Percentiles rank a stretch among this genome's conserved stretches.
These are phyloP conservation scores for Penicillium robsamsonii DNA, from an alignment of 495 filamentous ascomycete genomes.

Conservation along the genomic window DNA sequence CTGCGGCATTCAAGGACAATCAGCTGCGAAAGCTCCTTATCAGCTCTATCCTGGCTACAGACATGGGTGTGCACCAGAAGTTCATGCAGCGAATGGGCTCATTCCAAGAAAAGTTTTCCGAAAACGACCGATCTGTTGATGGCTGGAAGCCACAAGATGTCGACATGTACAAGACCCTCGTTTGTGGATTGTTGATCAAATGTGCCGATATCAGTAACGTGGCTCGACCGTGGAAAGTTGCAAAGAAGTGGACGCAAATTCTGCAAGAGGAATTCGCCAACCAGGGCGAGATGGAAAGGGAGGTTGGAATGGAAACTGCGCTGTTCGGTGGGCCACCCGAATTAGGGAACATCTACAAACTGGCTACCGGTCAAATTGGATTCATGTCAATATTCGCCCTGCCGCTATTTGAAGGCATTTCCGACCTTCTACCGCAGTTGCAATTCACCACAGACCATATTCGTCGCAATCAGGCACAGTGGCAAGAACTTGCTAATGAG, in stretches of 20 bases:
- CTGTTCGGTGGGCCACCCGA: slow-evolving; percentile 81
- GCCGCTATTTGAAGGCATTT: slow-evolving; percentile 82
- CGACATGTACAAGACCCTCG: slow-evolving; percentile 70
- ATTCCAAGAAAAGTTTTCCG: slow-evolving; percentile 70
- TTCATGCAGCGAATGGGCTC: slow-evolving; percentile 84
- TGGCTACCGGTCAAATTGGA: slow-evolving; percentile 83
- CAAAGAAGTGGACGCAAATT: slow-evolving; percentile 82
- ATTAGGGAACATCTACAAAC: slow-evolving; percentile 72
- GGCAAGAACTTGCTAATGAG: slow-evolving; percentile 65
- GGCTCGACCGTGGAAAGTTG: slow-evolving; percentile 77
- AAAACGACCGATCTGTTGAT: slow-evolving; percentile 55
- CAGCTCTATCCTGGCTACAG: slow-evolving; percentile 90
- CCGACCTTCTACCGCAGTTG: slow-evolving; percentile 80
- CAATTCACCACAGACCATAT: slow-evolving; percentile 80
- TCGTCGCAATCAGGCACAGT: slow-evolving; percentile 66
- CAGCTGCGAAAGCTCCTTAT: slow-evolving; percentile 88
- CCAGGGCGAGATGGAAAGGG: slow-evolving; percentile 87
- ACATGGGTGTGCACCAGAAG: slow-evolving; percentile 95
- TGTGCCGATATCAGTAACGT: slow-evolving; percentile 99
- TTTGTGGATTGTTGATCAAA: slow-evolving; percentile 90
- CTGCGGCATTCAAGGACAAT: slow-evolving; percentile 67
- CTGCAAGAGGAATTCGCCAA: slow-evolving; percentile 91
- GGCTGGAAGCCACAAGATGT: slow-evolving; percentile 70
- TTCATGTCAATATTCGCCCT: slow-evolving; percentile 96
- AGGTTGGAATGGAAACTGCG: slow-evolving; percentile 81